Conservation (phyloP, 306 rosid species). For the Vigna hirtella region DNA sequence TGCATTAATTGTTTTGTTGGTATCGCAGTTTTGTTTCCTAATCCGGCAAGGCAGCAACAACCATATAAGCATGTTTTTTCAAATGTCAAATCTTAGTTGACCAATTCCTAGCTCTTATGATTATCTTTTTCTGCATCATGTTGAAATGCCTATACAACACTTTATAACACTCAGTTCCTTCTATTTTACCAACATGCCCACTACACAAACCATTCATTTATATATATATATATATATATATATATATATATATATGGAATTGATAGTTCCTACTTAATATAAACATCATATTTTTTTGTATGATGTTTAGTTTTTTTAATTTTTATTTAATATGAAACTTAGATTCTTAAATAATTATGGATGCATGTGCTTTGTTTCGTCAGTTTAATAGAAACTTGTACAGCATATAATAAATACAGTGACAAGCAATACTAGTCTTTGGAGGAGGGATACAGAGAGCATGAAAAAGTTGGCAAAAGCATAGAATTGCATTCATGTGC, state of each 20-base stretch:
- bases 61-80: not conserved
- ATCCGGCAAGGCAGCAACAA: not conserved
- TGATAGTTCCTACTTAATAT: too few relatives aligned
- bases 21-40: not conserved
- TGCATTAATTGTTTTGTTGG: not conserved
- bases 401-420: not conserved
- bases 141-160: not conserved
- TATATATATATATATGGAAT: too few relatives aligned
- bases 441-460: not conserved
- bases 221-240: too few relatives aligned
- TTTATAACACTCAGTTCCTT: slow-evolving; percentile 18
- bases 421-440: slow-evolving; percentile 1
- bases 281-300: too few relatives aligned
- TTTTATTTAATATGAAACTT: too few relatives aligned
- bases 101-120: not conserved
- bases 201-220: not conserved
- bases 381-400: not conserved
- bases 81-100: slow-evolving; percentile 5
- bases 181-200: not conserved
- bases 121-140: slow-evolving; percentile 5
- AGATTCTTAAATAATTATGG: not conserved
- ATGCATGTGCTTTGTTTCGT: not conserved
- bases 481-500: not conserved
- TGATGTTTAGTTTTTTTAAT: too few relatives aligned
- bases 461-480: slow-evolving; percentile 1